Percentiles rank a stretch among this genome's conserved stretches.
These are phyloP conservation scores for Hanseniaspora osmophila DNA, from an alignment of 805 yeast genomes.

Conservation along the genomic window DNA sequence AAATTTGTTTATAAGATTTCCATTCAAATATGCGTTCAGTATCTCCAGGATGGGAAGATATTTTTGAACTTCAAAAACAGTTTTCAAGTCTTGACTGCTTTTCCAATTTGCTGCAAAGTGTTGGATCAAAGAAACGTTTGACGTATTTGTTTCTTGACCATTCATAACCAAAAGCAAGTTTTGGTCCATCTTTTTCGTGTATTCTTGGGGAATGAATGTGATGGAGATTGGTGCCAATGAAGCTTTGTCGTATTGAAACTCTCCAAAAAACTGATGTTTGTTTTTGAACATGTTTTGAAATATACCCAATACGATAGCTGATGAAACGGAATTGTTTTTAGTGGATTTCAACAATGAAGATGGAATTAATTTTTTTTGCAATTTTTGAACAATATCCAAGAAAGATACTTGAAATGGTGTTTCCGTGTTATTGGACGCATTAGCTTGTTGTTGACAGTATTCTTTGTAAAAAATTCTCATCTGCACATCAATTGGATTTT, in stretches of 20 bases:
- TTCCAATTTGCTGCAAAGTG: neutral
- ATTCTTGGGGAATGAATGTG: slow-evolving; percentile 29
- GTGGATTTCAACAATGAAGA: slow-evolving; percentile 10
- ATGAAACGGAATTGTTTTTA: neutral
- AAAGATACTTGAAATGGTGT: slow-evolving; percentile 1
- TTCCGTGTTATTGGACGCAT: neutral
- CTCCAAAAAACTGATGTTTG: slow-evolving; percentile 26
- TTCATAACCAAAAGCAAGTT: neutral
- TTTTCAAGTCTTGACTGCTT: neutral
- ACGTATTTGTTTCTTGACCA: neutral
- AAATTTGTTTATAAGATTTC: slow-evolving; percentile 32
- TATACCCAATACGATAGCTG: neutral
- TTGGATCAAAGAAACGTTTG: neutral
- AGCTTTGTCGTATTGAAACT: slow-evolving; percentile 19
- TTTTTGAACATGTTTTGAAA: neutral
- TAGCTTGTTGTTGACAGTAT: neutral
- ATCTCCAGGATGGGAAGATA: slow-evolving; percentile 30
- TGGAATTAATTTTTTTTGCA: neutral
- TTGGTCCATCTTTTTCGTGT: slow-evolving; percentile 15
- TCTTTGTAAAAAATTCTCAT: neutral
- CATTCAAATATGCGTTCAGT: slow-evolving; percentile 42
- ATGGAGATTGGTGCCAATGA: slow-evolving; percentile 29
- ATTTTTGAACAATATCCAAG: neutral
- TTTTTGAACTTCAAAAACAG: neutral
- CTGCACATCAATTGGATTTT: neutral